Base-by-base conservation (phyloP, 2,329 filamentous ascomycete genomes). In the Aschersonia sp. region DNA sequence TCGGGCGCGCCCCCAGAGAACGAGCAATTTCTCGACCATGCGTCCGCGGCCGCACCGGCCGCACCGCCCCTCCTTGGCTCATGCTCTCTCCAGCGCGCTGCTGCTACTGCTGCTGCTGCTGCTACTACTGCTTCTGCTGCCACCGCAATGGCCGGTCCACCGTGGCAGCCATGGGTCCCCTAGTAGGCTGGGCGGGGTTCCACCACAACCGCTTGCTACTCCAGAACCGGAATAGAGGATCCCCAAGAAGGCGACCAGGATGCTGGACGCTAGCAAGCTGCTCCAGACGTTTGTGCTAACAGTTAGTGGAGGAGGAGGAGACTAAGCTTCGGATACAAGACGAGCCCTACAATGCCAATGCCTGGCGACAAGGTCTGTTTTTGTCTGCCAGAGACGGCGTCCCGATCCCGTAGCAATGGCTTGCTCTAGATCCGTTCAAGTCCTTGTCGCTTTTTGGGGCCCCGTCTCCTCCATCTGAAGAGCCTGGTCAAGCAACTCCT, bases 131-230 rank as follows among this genome's bases (percentile, higher is more conserved):
- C 22, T 22, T 22, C 22, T 22, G 22, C 22, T 22, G 22, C 22
- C 22, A 22, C 22, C 22, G 22, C 22, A 22, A 22, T 22, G 22
- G 22, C 22, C 22, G 22, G 22, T 22, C 22, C 22, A 22, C 22
- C 22, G 22, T 22, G 22, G 22, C 22, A 22, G 22, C 22, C 22
- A 22, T 22, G 22, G 22, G 22, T 22, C 22, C 22, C 22, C 22
- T 22, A 22, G 22, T 29, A 14, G 40, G 14, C 44, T 46, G 41
- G 45, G 37, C 45, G 42, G 33, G 37, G 47, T 44, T 49, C 47
- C 47, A 49, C 47, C 12, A 37, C 47, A 49, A 46, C 47, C 47
- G 47, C 33, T 41, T 44, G 45, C 44, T 49, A 44, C 35, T 37
- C 35, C 35, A 37, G 35, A 37, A 37, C 35, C 35, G 35, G 35